Conservation (phyloP, 305 asterid genomes). For the Solanum hybrid region DNA sequence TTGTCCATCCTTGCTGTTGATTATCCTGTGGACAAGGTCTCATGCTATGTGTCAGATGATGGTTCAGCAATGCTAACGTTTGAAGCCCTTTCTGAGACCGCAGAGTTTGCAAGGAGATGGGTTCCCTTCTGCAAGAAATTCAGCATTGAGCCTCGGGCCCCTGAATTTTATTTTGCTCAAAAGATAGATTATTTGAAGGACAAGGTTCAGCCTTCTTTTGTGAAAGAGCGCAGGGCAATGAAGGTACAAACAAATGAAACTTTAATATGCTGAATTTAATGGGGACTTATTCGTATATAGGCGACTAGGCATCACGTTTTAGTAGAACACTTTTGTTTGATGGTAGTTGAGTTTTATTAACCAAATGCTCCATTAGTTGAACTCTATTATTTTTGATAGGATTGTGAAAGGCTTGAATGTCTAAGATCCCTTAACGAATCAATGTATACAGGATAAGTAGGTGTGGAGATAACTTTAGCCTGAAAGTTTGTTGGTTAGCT, state of each 20-base stretch:
- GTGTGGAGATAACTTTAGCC: not conserved
- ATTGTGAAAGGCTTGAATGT: slow-evolving; percentile 1
- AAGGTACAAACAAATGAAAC: slow-evolving; percentile 27
- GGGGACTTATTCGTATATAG: not conserved
- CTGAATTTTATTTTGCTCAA: slow-evolving; percentile 68
- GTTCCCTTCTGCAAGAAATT: slow-evolving; percentile 75
- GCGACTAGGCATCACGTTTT: not conserved
- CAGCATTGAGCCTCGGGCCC: slow-evolving; percentile 68
- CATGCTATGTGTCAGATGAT: slow-evolving; percentile 68
- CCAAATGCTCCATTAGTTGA: slow-evolving; percentile 5
- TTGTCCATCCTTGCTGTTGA: slow-evolving; percentile 65
- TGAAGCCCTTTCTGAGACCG: slow-evolving; percentile 59
- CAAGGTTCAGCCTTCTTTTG: slow-evolving; percentile 67
- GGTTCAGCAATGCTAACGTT: slow-evolving; percentile 66
- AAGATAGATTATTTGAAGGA: slow-evolving; percentile 67
- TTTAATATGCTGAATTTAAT: not conserved
- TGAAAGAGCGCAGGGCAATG: slow-evolving; percentile 72
- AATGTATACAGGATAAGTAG: not conserved
- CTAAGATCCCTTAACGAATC: not conserved
- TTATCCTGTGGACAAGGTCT: slow-evolving; percentile 61
- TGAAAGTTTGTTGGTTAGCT: not conserved
- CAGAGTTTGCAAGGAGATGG: slow-evolving; percentile 72
- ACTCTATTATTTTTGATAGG: not conserved
- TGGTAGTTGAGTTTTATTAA: not conserved
- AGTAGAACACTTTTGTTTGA: not conserved